These are phyloP conservation scores for Tylopilus sp. DNA, from an alignment of 768 basidiomycete genomes.

Conservation along the genomic window DNA sequence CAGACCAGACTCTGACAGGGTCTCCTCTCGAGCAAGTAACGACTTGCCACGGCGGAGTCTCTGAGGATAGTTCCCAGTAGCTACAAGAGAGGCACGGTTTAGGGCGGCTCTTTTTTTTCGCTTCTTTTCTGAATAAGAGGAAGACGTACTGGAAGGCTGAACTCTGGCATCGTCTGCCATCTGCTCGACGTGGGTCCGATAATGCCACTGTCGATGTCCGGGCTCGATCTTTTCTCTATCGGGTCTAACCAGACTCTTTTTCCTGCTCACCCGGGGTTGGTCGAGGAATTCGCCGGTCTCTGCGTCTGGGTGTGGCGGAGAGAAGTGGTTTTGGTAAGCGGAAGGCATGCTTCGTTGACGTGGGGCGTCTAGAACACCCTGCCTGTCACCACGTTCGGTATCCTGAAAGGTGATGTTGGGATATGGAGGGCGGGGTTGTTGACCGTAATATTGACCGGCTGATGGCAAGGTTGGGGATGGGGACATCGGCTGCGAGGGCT, in stretches of 20 bases:
- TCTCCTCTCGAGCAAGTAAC: conserved; percentile 86
- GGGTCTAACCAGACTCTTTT: conserved; percentile 89
- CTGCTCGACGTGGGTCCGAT: conserved; percentile 81
- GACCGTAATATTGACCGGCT: conserved; percentile 14
- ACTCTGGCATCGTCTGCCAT: conserved; percentile 68
- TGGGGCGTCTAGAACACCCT: conserved; percentile 50
- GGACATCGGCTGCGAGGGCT: conserved; percentile 18
- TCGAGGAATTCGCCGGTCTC: conserved; percentile 38
- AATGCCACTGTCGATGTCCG: conserved; percentile 91
- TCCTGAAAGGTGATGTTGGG: conserved; percentile 66
- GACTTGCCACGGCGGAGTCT: conserved; percentile 81
- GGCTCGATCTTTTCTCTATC: conserved; percentile 97
- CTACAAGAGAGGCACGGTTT: conserved; percentile 31
- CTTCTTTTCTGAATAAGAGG: neutral
- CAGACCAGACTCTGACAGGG: conserved; percentile 86
- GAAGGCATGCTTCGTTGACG: conserved; percentile 45
- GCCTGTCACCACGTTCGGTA: conserved; percentile 67
- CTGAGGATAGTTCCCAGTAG: conserved; percentile 76
- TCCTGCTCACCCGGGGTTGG: conserved; percentile 59
- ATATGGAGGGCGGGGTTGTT: conserved; percentile 19
- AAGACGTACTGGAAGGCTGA: conserved; percentile 73
- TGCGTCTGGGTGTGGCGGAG: conserved; percentile 36
- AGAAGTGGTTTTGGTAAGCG: conserved; percentile 44
- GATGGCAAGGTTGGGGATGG: conserved; percentile 19
- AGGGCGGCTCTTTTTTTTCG: neutral